Conservation (phyloP, 306 rosid species). For the Lathyrus tuberosus region DNA sequence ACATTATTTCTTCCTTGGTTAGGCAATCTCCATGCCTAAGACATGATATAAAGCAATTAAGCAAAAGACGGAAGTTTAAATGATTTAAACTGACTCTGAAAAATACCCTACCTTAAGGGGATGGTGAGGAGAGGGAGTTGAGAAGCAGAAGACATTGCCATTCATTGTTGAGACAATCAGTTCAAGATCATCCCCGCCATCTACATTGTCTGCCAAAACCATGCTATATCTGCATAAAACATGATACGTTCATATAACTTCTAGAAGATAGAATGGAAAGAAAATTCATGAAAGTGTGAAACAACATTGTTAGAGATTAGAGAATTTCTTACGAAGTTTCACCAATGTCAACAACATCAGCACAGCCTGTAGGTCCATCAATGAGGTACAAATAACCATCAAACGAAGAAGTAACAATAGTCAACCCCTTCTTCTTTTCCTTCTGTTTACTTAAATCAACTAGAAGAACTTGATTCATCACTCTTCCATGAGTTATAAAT, state of each 20-base stretch:
- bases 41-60: slow-evolving; percentile 31
- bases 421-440: slow-evolving; percentile 83
- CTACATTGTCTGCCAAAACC: slow-evolving; percentile 98
- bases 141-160: slow-evolving; percentile 96
- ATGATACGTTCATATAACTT: slow-evolving; percentile 18
- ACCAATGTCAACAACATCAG: slow-evolving; percentile 97
- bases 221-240: slow-evolving; percentile 84
- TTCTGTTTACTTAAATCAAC: slow-evolving; percentile 77
- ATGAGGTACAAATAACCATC: slow-evolving; percentile 95
- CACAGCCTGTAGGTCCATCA: slow-evolving; percentile 95
- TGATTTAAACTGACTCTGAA: background rate
- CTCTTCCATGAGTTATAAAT: slow-evolving; percentile 88
- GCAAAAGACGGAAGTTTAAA: slow-evolving; percentile 28
- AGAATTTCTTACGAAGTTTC: slow-evolving; percentile 90
- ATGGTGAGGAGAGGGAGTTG: slow-evolving; percentile 88
- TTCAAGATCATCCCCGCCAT: slow-evolving; percentile 99
- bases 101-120: slow-evolving; percentile 80
- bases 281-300: slow-evolving; percentile 1
- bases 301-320: slow-evolving; percentile 31
- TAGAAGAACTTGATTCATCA: slow-evolving; percentile 94
- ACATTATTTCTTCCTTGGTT: slow-evolving; percentile 86
- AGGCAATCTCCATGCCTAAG: slow-evolving; percentile 82
- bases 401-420: slow-evolving; percentile 88
- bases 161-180: slow-evolving; percentile 94
- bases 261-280: slow-evolving; percentile 30